Percentiles rank a stretch among this genome's conserved stretches.
Evolutionary conservation across 108 stramenopile species (phyloP).

Genomic region (Pseudonitzschia pungens): DNA sequence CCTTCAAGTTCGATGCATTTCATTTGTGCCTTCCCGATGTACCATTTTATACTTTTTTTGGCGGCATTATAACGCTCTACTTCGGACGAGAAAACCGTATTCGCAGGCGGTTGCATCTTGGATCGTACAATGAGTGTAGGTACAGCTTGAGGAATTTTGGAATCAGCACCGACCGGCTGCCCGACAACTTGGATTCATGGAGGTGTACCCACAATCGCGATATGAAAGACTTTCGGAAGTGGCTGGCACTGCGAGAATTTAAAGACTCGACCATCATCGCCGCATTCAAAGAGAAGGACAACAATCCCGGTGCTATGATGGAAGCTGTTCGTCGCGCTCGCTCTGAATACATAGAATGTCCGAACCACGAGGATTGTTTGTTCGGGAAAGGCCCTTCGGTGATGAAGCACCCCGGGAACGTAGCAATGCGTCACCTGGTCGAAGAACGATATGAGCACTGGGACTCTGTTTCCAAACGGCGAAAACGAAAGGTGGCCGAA

Average conservation of each 20-base stretch:
- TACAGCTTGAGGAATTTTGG: slow-evolving; percentile 32
- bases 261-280: neutral
- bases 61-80: neutral
- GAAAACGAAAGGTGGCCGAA: neutral
- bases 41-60: neutral
- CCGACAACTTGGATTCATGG: neutral
- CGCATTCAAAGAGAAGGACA: neutral
- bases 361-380: slow-evolving; percentile 18
- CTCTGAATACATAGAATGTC: neutral
- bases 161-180: slow-evolving; percentile 13
- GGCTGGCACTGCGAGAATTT: neutral
- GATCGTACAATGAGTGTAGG: slow-evolving; percentile 20
- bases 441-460: neutral
- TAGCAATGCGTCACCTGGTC: slow-evolving; percentile 14
- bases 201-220: neutral
- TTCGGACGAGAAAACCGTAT: neutral
- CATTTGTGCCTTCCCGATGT: neutral
- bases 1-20: neutral
- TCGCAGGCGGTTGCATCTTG: slow-evolving; percentile 14
- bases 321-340: neutral
- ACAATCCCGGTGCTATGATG: neutral
- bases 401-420: slow-evolving; percentile 18
- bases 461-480: neutral
- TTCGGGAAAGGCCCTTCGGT: slow-evolving; percentile 20
- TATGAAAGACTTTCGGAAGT: neutral